phyloP scores from a whole-genome alignment of 2,329 filamentous ascomycete species.

The Metarhizium humberi region DNA sequence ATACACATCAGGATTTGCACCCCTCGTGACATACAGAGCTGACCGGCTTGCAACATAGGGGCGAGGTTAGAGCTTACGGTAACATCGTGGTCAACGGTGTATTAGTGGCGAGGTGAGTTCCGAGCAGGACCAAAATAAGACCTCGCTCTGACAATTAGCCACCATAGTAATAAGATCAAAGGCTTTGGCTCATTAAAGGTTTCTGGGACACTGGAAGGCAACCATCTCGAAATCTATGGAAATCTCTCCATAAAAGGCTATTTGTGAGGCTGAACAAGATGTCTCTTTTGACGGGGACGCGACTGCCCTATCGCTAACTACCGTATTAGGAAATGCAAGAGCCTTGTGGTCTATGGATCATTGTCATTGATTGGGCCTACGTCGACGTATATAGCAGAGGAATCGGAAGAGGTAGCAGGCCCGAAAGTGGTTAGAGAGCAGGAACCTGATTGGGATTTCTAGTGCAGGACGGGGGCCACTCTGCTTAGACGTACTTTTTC shows the following conservation, averaged over 20 bases:
- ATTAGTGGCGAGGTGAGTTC: constrained; percentile 25
- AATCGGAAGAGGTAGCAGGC: constrained; percentile 32
- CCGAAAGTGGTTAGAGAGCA: constrained; percentile 31
- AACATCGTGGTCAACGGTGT: constrained; percentile 33
- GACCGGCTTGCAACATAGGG: constrained; percentile 17
- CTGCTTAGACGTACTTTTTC: background rate
- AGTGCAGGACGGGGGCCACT: background rate
- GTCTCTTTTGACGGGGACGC: background rate
- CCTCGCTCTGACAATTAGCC: constrained; percentile 6
- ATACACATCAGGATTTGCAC: background rate
- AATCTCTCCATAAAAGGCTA: constrained; percentile 35
- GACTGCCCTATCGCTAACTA: constrained; percentile 3
- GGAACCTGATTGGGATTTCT: constrained; percentile 31
- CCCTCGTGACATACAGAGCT: background rate
- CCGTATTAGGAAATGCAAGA: constrained; percentile 28
- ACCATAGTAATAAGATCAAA: constrained; percentile 32
- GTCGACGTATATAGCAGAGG: constrained; percentile 34
- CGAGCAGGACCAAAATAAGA: background rate
- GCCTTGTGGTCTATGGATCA: constrained; percentile 34
- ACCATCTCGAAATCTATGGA: constrained; percentile 37
- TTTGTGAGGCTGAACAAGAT: constrained; percentile 22
- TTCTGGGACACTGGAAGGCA: constrained; percentile 30
- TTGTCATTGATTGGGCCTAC: constrained; percentile 35
- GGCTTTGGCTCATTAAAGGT: constrained; percentile 37
- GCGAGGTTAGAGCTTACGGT: constrained; percentile 36